Percentiles rank a stretch among this genome's conserved stretches.
Evolutionary conservation across 140 eudicot species (phyloP).

Genomic region (Stevia rebaudiana): DNA sequence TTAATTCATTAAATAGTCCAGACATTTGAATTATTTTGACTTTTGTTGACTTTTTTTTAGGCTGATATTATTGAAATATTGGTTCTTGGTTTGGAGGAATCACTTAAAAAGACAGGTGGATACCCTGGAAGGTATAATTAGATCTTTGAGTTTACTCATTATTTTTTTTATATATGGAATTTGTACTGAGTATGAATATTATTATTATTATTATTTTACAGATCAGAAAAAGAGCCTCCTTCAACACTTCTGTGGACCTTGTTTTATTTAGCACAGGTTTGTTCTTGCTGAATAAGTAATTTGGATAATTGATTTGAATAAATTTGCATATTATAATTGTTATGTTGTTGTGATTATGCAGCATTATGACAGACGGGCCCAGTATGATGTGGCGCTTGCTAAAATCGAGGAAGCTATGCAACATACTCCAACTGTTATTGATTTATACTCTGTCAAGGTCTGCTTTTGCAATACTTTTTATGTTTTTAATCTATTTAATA

Average conservation of each 20-base stretch:
- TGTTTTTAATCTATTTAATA: too few relatives aligned
- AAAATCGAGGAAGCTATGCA: conserved; percentile 89
- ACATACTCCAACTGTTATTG: conserved; percentile 98
- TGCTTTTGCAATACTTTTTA: conserved; percentile 15
- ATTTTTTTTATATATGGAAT: background rate
- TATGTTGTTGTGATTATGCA: conserved; percentile 34
- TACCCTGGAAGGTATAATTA: conserved; percentile 74
- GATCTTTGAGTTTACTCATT: background rate
- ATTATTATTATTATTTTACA: conserved; percentile 42
- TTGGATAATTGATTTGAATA: background rate
- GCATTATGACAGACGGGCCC: conserved; percentile 87
- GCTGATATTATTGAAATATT: conserved; percentile 72
- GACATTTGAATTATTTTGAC: conserved; percentile 1
- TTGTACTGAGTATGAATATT: too few relatives aligned
- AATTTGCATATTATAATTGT: conserved; percentile 7
- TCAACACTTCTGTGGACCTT: conserved; percentile 92
- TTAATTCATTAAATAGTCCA: background rate
- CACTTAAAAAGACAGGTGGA: conserved; percentile 66
- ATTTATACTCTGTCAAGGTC: conserved; percentile 92
- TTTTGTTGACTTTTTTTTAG: conserved; percentile 32
- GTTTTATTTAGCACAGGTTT: conserved; percentile 94
- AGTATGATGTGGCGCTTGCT: conserved; percentile 58
- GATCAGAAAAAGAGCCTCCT: conserved; percentile 89
- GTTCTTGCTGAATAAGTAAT: conserved; percentile 1
- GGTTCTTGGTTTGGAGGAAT: conserved; percentile 67